These are phyloP conservation scores for Penicillium polonicum DNA, from an alignment of 2,329 filamentous ascomycete species.

Conservation along the genomic window DNA sequence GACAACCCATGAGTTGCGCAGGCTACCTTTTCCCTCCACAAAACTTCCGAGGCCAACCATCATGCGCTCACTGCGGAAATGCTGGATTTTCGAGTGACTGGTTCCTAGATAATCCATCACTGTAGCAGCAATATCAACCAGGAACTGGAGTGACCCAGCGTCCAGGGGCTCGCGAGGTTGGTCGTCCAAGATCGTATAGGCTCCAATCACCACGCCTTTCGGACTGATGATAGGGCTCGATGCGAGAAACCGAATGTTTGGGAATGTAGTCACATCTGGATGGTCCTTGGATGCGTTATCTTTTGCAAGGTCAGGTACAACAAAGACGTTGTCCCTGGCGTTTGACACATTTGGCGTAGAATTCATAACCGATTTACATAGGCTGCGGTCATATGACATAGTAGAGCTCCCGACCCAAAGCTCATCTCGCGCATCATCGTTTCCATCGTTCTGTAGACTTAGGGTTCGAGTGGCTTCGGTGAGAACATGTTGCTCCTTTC, in stretches of 20 bases:
- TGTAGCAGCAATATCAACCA: slow-evolving; percentile 53
- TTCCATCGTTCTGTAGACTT: slow-evolving; percentile 12
- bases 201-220: slow-evolving; percentile 56
- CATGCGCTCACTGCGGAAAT: slow-evolving; percentile 53
- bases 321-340: slow-evolving; percentile 1
- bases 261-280: slow-evolving; percentile 27
- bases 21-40: slow-evolving; percentile 45
- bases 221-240: slow-evolving; percentile 58
- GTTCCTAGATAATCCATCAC: slow-evolving; percentile 59
- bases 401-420: slow-evolving; percentile 20
- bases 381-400: slow-evolving; percentile 16
- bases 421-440: slow-evolving; percentile 4
- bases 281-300: slow-evolving; percentile 35
- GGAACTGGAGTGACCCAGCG: slow-evolving; percentile 1
- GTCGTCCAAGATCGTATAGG: slow-evolving; percentile 58
- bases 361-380: slow-evolving; percentile 9
- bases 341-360: background rate
- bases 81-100: slow-evolving; percentile 49
- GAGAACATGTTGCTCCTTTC: slow-evolving; percentile 25
- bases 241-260: slow-evolving; percentile 49
- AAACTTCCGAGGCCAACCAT: slow-evolving; percentile 54
- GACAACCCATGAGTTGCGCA: slow-evolving; percentile 17
- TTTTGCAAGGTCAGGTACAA: slow-evolving; percentile 34
- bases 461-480: slow-evolving; percentile 28
- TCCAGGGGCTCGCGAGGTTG: slow-evolving; percentile 50